Evolutionary conservation across 495 filamentous ascomycete species (phyloP).

Genomic region (Aspergillus avenaceus): DNA sequence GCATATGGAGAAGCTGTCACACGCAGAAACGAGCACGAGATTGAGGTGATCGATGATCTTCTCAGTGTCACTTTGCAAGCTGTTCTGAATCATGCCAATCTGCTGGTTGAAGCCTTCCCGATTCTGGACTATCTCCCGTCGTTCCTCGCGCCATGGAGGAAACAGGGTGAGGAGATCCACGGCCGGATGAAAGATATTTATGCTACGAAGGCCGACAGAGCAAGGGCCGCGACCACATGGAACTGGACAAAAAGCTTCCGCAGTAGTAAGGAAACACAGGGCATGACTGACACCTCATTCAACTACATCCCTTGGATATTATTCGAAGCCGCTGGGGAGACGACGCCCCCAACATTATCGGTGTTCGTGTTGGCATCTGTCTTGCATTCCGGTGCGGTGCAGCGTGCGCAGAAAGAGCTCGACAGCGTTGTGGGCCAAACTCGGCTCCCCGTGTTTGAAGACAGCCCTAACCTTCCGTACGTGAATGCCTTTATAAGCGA

Average conservation of each 20-base stretch:
- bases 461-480: conserved; percentile 40
- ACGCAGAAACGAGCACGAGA: not conserved
- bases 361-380: conserved; percentile 24
- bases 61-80: no score
- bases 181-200: not conserved
- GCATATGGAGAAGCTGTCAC: conserved; percentile 48
- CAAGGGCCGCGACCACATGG: not conserved
- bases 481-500: conserved; percentile 59
- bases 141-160: conserved; percentile 46
- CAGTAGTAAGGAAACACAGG: not conserved
- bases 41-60: conserved; percentile 14
- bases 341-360: conserved; percentile 22
- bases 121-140: conserved; percentile 41
- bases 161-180: conserved; percentile 25
- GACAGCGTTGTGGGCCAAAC: conserved; percentile 29
- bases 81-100: conserved; percentile 11
- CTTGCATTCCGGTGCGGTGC: conserved; percentile 9
- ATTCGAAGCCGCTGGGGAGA: conserved; percentile 32
- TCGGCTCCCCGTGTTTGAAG: conserved; percentile 44
- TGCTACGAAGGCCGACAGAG: not conserved
- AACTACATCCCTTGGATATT: conserved; percentile 31
- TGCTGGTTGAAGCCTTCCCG: conserved; percentile 33
- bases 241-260: conserved; percentile 2
- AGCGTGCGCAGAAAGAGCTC: conserved; percentile 22
- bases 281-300: conserved; percentile 18